Evolutionary conservation across 2,329 filamentous ascomycete genomes (phyloP).

Genomic region (Trichothecium sympodiale): DNA sequence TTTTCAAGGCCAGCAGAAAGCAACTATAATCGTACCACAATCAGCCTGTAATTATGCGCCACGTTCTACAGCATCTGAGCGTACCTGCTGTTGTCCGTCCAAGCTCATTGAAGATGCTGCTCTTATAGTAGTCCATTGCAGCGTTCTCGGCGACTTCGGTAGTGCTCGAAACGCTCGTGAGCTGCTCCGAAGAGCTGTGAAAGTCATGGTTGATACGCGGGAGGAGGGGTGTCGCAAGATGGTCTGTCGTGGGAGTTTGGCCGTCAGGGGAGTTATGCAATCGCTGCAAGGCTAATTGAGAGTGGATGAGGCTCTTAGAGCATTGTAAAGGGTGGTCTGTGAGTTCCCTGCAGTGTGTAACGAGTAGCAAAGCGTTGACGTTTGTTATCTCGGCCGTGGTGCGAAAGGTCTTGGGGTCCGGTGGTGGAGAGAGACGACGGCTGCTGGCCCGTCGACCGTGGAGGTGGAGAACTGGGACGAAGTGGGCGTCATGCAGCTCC

Average conservation of each 20-base stretch:
- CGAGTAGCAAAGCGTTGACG: too few species aligned
- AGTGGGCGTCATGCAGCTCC: neutral
- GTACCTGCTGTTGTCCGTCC: conserved; percentile 51
- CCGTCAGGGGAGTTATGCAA: too few species aligned
- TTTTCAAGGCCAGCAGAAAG: conserved; percentile 69
- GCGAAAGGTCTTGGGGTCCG: neutral
- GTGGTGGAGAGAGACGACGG: neutral
- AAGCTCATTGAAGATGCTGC: conserved; percentile 33
- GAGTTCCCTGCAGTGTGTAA: too few species aligned
- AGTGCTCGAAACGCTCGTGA: conserved; percentile 34
- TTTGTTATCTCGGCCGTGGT: too few species aligned
- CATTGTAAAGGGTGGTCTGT: too few species aligned
- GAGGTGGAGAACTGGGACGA: neutral
- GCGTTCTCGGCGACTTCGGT: conserved; percentile 17
- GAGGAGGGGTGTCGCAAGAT: neutral
- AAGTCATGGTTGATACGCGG: neutral
- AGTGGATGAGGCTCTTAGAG: too few species aligned
- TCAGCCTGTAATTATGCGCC: conserved; percentile 3
- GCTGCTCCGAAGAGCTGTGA: conserved; percentile 32
- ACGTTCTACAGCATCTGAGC: conserved; percentile 11
- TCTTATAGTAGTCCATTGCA: conserved; percentile 19
- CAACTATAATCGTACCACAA: conserved; percentile 40
- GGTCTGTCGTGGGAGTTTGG: too few species aligned
- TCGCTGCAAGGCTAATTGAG: too few species aligned
- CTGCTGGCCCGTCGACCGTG: neutral